Evolutionary conservation across 2,329 filamentous ascomycete genomes (phyloP).

Genomic region (Thelonectria olida): DNA sequence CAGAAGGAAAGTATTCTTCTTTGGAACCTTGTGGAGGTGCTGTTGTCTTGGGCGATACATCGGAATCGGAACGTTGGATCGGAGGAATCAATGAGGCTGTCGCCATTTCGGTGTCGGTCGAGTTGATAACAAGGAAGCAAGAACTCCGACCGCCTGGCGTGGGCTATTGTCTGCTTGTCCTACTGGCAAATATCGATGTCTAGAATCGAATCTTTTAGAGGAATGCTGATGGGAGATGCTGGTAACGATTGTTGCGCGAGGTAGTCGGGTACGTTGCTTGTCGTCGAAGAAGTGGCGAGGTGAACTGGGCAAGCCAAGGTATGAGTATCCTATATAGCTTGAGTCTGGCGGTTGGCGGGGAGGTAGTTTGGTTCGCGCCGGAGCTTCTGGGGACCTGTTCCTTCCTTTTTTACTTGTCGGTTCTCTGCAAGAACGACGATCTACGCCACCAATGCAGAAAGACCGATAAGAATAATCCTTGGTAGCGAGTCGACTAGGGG

Average conservation of each 20-base stretch:
- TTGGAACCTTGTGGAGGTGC: slow-evolving; percentile 30
- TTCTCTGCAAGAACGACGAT: slow-evolving; percentile 17
- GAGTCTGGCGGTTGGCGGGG: not conserved
- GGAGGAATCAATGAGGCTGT: slow-evolving; percentile 33
- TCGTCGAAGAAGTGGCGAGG: not conserved
- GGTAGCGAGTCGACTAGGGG: slow-evolving; percentile 2
- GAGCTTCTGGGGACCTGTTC: slow-evolving; percentile 2
- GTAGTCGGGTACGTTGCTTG: slow-evolving; percentile 10
- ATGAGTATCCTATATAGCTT: not conserved
- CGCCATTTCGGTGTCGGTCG: slow-evolving; percentile 26
- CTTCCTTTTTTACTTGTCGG: not conserved
- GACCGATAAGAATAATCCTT: slow-evolving; percentile 8
- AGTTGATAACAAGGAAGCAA: not conserved
- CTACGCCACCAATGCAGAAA: slow-evolving; percentile 10
- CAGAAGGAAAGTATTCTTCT: slow-evolving; percentile 41
- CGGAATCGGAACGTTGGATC: slow-evolving; percentile 50
- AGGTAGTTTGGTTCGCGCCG: not conserved
- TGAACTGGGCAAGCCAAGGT: not conserved
- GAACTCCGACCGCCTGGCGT: slow-evolving; percentile 7
- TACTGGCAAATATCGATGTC: not conserved
- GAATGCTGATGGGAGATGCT: slow-evolving; percentile 6
- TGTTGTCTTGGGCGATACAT: slow-evolving; percentile 54
- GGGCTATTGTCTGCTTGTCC: slow-evolving; percentile 13
- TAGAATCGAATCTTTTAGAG: not conserved
- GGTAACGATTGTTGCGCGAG: slow-evolving; percentile 9